phyloP scores from a whole-genome alignment of 768 basidiomycete genomes.

The Suillus bovinus region DNA sequence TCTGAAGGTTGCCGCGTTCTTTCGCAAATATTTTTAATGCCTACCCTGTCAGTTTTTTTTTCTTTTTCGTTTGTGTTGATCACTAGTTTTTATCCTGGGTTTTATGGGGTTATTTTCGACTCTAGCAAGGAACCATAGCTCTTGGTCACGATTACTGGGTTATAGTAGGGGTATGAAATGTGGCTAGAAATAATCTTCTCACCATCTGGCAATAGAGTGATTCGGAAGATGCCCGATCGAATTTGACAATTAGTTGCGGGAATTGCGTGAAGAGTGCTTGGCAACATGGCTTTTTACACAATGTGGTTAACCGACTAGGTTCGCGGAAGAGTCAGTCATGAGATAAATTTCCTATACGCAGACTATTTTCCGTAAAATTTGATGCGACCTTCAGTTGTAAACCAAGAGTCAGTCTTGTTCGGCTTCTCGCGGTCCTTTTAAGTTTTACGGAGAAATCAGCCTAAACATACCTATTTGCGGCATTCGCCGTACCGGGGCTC shows the following conservation, averaged over 20 bases:
- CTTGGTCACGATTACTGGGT: no score
- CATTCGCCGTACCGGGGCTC: constrained; percentile 20
- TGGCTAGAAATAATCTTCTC: not conserved
- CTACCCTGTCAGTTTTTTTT: constrained; percentile 19
- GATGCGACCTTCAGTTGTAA: not conserved
- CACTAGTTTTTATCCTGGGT: constrained; percentile 13
- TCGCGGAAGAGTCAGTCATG: not conserved
- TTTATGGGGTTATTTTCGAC: constrained; percentile 11
- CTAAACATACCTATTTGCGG: constrained; percentile 6
- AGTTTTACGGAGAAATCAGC: not conserved
- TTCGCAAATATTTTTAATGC: constrained; percentile 38
- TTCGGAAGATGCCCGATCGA: not conserved
- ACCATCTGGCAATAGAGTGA: constrained; percentile 5
- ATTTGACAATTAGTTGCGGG: constrained; percentile 4
- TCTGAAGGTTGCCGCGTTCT: constrained; percentile 50
- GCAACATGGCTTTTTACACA: not conserved
- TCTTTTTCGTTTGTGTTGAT: constrained; percentile 25
- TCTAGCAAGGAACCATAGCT: no score
- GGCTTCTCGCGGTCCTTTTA: constrained; percentile 3
- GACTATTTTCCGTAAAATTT: not conserved
- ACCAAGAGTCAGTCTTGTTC: not conserved
- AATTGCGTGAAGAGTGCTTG: not conserved
- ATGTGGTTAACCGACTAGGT: not conserved
- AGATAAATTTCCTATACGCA: constrained; percentile 1
- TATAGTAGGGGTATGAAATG: not conserved